These are phyloP conservation scores for Aspergillus sp. DNA, from an alignment of 2,329 filamentous ascomycete genomes.

Conservation along the genomic window DNA sequence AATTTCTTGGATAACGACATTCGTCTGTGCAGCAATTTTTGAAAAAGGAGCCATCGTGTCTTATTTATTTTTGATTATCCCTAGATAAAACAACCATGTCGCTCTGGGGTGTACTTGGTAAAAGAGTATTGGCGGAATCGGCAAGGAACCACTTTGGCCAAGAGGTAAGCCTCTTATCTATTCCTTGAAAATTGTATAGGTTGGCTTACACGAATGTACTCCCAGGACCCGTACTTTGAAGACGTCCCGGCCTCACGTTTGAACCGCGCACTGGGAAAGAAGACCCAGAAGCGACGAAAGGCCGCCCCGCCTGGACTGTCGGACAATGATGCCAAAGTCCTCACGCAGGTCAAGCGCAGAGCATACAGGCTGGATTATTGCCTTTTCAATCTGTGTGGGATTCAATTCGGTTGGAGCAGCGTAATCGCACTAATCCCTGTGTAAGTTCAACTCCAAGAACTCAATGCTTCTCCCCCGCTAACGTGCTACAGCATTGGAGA, in stretches of 20 bases:
- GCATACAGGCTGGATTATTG: slow-evolving; percentile 82
- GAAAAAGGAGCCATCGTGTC: neutral
- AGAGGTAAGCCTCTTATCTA: slow-evolving; percentile 22
- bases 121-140: slow-evolving; percentile 30
- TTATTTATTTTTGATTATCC: neutral
- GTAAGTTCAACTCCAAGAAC: slow-evolving; percentile 47
- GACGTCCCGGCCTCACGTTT: slow-evolving; percentile 67
- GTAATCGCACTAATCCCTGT: slow-evolving; percentile 77
- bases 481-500: slow-evolving; percentile 59
- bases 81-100: slow-evolving; percentile 18
- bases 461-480: neutral
- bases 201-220: slow-evolving; percentile 1
- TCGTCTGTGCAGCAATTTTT: no score
- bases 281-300: slow-evolving; percentile 77
- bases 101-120: slow-evolving; percentile 22
- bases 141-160: slow-evolving; percentile 37
- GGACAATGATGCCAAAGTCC: slow-evolving; percentile 69
- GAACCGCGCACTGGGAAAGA: slow-evolving; percentile 58
- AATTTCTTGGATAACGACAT: no score
- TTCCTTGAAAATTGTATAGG: neutral
- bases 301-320: slow-evolving; percentile 77
- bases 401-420: slow-evolving; percentile 83
- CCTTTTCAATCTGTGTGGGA: slow-evolving; percentile 72
- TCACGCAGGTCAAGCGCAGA: slow-evolving; percentile 77
- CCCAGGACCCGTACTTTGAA: slow-evolving; percentile 85